Evolutionary conservation across 1,284 basidiomycete genomes (phyloP).

Genomic region (Ceratobasidium sp.): DNA sequence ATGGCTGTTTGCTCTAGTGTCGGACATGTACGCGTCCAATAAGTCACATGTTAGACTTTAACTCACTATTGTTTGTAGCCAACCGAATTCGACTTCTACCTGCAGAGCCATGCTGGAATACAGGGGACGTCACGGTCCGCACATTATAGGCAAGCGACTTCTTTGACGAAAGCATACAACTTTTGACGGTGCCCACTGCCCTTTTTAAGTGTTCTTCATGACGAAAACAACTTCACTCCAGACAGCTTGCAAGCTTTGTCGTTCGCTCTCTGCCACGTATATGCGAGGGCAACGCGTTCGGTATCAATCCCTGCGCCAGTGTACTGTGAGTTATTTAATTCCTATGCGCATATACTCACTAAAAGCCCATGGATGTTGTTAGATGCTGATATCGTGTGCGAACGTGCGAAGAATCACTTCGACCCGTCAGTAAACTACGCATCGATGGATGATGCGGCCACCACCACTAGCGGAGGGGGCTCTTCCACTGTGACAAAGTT

Average conservation of each 20-base stretch:
- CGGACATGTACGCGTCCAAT: conserved; percentile 58
- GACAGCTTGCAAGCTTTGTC: conserved; percentile 75
- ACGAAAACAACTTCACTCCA: conserved; percentile 42
- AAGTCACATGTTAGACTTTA: not conserved
- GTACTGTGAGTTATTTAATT: conserved; percentile 52
- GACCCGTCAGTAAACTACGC: conserved; percentile 61
- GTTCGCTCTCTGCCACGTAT: conserved; percentile 83
- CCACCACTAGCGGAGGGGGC: not conserved
- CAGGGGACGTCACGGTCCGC: conserved; percentile 52
- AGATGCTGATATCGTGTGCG: conserved; percentile 87
- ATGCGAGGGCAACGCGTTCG: conserved; percentile 83
- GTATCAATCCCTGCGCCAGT: conserved; percentile 72
- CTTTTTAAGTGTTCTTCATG: conserved; percentile 35
- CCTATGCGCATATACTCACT: conserved; percentile 63
- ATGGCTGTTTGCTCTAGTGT: not conserved
- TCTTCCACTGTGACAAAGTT: not conserved
- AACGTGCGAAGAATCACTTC: conserved; percentile 83
- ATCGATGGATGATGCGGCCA: not conserved
- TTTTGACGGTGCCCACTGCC: not conserved
- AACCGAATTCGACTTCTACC: conserved; percentile 53
- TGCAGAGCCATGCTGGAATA: conserved; percentile 52
- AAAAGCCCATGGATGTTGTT: no score
- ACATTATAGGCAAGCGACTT: conserved; percentile 36
- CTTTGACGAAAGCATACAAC: not conserved
- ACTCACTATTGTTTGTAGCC: conserved; percentile 20